Percentiles rank a stretch among this genome's conserved stretches.
Evolutionary conservation across 495 filamentous ascomycete species (phyloP).

Genomic region (Xylaria flabelliformis): DNA sequence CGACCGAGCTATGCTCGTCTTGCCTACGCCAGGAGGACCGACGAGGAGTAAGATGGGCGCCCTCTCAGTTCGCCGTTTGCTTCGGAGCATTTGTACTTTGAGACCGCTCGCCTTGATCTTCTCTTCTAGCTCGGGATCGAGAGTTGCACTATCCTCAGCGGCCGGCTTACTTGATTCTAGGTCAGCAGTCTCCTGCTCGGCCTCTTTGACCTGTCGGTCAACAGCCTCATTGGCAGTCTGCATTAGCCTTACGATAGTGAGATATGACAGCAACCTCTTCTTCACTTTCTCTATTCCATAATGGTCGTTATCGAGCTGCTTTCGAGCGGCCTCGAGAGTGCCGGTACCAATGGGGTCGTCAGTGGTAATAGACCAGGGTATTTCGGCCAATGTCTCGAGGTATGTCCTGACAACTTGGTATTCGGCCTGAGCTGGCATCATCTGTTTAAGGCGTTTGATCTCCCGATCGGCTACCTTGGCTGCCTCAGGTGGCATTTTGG

Average conservation of each 20-base stretch:
- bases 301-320: slow-evolving; percentile 95
- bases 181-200: slow-evolving; percentile 63
- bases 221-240: slow-evolving; percentile 82
- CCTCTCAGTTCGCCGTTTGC: slow-evolving; percentile 85
- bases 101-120: slow-evolving; percentile 57
- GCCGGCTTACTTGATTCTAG: slow-evolving; percentile 48
- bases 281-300: slow-evolving; percentile 98
- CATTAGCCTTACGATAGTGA: slow-evolving; percentile 94
- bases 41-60: slow-evolving; percentile 94
- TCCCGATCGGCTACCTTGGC: slow-evolving; percentile 89
- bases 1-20: slow-evolving; percentile 94
- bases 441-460: slow-evolving; percentile 86
- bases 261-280: slow-evolving; percentile 92
- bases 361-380: slow-evolving; percentile 89
- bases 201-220: slow-evolving; percentile 73
- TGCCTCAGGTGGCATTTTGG: slow-evolving; percentile 71
- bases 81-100: slow-evolving; percentile 72
- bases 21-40: slow-evolving; percentile 94
- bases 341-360: slow-evolving; percentile 86
- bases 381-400: slow-evolving; percentile 90
- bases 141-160: slow-evolving; percentile 31
- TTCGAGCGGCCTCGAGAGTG: slow-evolving; percentile 77
- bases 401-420: slow-evolving; percentile 95
- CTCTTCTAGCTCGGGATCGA: slow-evolving; percentile 46
- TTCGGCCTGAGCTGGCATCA: slow-evolving; percentile 93